These are phyloP conservation scores for Knoxdaviesia proteae DNA, from an alignment of 2,329 filamentous ascomycete genomes.

Conservation along the genomic window DNA sequence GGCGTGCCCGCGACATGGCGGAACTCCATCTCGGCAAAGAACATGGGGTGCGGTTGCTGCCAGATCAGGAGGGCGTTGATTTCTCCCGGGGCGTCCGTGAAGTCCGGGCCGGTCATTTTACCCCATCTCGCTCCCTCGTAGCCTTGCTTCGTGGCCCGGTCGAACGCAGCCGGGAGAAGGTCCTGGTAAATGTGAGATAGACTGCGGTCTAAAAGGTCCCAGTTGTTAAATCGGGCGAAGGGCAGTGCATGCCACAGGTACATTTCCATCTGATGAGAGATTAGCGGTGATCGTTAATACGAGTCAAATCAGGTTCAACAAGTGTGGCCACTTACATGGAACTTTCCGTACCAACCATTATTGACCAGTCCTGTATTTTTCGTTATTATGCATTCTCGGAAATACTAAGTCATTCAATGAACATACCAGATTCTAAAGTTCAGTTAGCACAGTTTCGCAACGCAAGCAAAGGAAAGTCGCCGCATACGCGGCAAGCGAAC, in stretches of 20 bases:
- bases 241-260: slow-evolving; percentile 29
- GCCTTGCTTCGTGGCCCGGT: slow-evolving; percentile 17
- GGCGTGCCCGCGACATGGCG: slow-evolving; percentile 17
- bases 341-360: slow-evolving; percentile 22
- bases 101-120: slow-evolving; percentile 22
- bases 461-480: too few species aligned
- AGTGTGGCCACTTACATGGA: slow-evolving; percentile 1
- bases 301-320: background rate
- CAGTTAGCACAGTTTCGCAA: background rate
- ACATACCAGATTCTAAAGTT: slow-evolving; percentile 1
- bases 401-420: too few species aligned
- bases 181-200: slow-evolving; percentile 22
- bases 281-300: background rate
- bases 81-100: slow-evolving; percentile 33
- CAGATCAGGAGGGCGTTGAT: slow-evolving; percentile 41
- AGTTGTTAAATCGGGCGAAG: slow-evolving; percentile 28
- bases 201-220: slow-evolving; percentile 21
- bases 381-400: background rate
- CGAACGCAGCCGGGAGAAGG: slow-evolving; percentile 19
- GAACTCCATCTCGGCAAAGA: slow-evolving; percentile 36
- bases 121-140: slow-evolving; percentile 22
- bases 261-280: slow-evolving; percentile 24
- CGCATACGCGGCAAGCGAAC: too few species aligned
- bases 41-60: slow-evolving; percentile 41
- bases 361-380: slow-evolving; percentile 16